Evolutionary conservation across 805 yeast species (phyloP).

Genomic region (Lachancea sp.): DNA sequence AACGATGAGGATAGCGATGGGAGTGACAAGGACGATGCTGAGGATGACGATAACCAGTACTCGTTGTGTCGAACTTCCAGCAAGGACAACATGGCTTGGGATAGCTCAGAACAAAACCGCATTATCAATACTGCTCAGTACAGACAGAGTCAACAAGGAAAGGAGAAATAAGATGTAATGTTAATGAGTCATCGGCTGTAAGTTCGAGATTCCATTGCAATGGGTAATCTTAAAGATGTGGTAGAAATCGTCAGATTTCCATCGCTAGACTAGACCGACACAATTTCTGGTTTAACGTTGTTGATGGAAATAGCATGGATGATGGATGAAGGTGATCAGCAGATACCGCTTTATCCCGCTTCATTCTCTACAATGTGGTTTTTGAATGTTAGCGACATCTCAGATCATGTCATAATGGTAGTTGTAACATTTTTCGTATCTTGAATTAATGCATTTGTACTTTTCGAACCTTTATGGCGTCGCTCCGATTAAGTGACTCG

Average conservation of each 20-base stretch:
- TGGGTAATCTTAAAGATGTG: too few species aligned
- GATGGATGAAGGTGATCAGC: too few species aligned
- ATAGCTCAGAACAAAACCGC: slow-evolving; percentile 25
- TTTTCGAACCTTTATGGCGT: background rate
- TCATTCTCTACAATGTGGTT: too few species aligned
- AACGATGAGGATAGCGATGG: slow-evolving; percentile 20
- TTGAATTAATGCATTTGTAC: slow-evolving; percentile 3
- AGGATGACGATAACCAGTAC: slow-evolving; percentile 31
- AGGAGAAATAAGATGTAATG: slow-evolving; percentile 1
- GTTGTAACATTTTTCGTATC: background rate
- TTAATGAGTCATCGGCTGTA: background rate
- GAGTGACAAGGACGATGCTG: slow-evolving; percentile 17
- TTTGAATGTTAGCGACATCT: too few species aligned
- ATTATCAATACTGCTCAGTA: slow-evolving; percentile 24
- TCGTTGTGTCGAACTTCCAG: slow-evolving; percentile 30
- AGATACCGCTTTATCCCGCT: too few species aligned
- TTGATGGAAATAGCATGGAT: too few species aligned
- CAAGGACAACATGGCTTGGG: slow-evolving; percentile 30
- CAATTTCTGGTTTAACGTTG: background rate
- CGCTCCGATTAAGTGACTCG: too few species aligned
- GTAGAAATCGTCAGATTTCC: background rate
- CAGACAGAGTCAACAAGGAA: slow-evolving; percentile 14
- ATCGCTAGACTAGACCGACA: background rate
- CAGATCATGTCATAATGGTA: background rate
- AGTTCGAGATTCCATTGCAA: background rate